Conservation (phyloP, 1,284 basidiomycete species). For the Apiotrichum gamsii region DNA sequence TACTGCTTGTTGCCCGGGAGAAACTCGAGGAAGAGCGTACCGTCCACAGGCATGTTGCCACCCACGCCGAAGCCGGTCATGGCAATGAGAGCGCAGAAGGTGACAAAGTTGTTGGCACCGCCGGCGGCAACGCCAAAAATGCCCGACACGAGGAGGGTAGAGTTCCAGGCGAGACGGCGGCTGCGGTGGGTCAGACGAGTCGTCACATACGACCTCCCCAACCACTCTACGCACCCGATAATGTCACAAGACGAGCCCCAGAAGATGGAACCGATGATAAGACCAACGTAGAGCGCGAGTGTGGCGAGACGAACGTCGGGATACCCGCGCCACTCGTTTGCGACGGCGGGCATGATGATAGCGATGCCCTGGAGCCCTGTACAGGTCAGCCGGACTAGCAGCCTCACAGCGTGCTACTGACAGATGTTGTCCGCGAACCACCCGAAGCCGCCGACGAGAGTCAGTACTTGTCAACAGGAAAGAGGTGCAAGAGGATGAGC, state of each 20-base stretch:
- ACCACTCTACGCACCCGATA: conserved; percentile 33
- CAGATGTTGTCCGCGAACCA: conserved; percentile 47
- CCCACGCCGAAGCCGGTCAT: conserved; percentile 57
- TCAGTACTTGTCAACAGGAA: too few species aligned
- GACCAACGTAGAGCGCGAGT: conserved; percentile 56
- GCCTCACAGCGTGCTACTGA: conserved; percentile 11
- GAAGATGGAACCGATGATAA: conserved; percentile 56
- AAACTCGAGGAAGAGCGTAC: conserved; percentile 56
- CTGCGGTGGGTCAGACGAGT: conserved; percentile 28
- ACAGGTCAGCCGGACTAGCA: too few species aligned
- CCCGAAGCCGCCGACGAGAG: conserved; percentile 50
- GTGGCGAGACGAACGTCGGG: conserved; percentile 41
- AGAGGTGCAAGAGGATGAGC: too few species aligned
- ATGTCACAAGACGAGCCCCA: conserved; percentile 51
- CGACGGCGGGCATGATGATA: conserved; percentile 52
- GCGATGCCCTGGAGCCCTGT: conserved; percentile 52
- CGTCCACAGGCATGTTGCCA: conserved; percentile 58
- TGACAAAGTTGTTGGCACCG: conserved; percentile 53
- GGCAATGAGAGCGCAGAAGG: conserved; percentile 27
- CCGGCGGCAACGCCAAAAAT: conserved; percentile 59
- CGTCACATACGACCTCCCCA: too few species aligned
- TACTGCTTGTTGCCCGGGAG: conserved; percentile 56
- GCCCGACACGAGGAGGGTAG: conserved; percentile 56
- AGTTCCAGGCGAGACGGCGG: conserved; percentile 56
- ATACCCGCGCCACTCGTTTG: conserved; percentile 45